A percentile compares a stretch with the other conserved stretches of the same genome.
Conservation (phyloP, 1,139 yeast species). For the Hanseniaspora gamundiae region DNA sequence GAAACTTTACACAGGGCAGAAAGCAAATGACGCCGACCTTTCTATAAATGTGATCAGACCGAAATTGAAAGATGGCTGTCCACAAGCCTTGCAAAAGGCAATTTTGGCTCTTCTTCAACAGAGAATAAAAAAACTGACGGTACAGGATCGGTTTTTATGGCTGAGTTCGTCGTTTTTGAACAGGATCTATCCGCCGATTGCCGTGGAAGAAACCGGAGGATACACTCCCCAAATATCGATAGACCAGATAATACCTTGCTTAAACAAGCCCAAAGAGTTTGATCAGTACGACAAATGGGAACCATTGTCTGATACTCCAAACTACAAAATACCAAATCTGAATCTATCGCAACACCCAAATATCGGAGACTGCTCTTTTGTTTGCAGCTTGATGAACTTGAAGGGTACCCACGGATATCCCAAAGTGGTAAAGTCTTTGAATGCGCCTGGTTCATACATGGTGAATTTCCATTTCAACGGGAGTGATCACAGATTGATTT, state of each 20-base stretch:
- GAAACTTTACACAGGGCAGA: background rate
- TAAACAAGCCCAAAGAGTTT: background rate
- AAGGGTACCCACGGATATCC: background rate
- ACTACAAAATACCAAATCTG: constrained; percentile 13
- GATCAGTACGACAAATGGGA: background rate
- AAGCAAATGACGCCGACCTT: background rate
- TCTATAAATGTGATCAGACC: background rate
- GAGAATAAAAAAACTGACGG: background rate
- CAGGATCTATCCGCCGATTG: constrained; percentile 29
- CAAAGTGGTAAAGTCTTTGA: background rate
- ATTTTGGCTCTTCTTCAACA: background rate
- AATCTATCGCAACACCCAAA: constrained; percentile 36
- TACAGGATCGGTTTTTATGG: constrained; percentile 31
- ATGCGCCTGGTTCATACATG: constrained; percentile 24
- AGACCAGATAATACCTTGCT: constrained; percentile 8
- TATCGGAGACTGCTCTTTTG: constrained; percentile 66
- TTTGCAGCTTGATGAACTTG: constrained; percentile 43
- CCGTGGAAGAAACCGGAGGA: constrained; percentile 13
- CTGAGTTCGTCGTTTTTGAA: constrained; percentile 29
- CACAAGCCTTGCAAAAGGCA: background rate
- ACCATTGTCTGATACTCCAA: constrained; percentile 3
- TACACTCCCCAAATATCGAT: constrained; percentile 11
- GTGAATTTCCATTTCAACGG: constrained; percentile 49
- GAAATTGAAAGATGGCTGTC: background rate
- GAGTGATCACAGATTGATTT: constrained; percentile 34